Conservation (phyloP, 2,329 filamentous ascomycete genomes). For the Fusarium foetens region DNA sequence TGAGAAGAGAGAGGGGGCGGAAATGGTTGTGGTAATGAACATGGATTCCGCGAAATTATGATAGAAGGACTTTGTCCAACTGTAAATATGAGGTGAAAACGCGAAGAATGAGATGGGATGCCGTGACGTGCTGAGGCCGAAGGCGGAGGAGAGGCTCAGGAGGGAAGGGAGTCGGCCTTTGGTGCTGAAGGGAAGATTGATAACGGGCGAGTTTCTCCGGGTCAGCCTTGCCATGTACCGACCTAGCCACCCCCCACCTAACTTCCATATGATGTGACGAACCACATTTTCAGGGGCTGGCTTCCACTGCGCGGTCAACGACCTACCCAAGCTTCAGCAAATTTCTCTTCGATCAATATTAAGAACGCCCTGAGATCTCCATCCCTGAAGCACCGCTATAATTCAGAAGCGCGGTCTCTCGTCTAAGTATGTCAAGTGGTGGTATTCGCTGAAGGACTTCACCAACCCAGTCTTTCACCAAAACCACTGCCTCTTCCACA, state of each 20-base stretch:
- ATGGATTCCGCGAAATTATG: not conserved
- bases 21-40: not conserved
- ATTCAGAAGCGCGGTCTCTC: too few species aligned
- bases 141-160: not conserved
- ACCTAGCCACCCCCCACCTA: not conserved
- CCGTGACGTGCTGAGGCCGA: not conserved
- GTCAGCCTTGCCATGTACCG: not conserved
- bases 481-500: not conserved
- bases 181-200: not conserved
- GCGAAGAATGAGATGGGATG: not conserved
- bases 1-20: too few species aligned
- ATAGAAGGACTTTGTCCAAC: accelerated
- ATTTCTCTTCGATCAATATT: too few species aligned
- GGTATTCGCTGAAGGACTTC: too few species aligned
- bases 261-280: too few species aligned
- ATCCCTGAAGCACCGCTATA: too few species aligned
- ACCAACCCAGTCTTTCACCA: not conserved
- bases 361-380: too few species aligned
- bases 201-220: not conserved
- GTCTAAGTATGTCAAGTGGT: too few species aligned
- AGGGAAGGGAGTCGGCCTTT: not conserved
- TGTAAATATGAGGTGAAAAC: not conserved
- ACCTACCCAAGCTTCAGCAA: too few species aligned
- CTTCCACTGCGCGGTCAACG: not conserved
- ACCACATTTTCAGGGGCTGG: not conserved